Evolutionary conservation across 2,329 filamentous ascomycete genomes (phyloP).

Genomic region (Fusarium camptoceras): DNA sequence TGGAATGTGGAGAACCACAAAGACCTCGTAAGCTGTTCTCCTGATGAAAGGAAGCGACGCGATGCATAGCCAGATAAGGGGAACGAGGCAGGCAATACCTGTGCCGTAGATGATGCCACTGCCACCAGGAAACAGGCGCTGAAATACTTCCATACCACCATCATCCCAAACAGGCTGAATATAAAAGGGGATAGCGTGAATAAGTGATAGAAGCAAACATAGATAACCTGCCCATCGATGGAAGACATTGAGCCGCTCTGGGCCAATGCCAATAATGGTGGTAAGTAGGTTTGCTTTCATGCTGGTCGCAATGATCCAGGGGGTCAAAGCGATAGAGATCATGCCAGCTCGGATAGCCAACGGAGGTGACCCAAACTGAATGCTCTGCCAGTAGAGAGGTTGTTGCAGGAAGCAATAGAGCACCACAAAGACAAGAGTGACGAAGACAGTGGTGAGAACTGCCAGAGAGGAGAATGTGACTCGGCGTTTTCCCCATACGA

Average conservation of each 20-base stretch:
- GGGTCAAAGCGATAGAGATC: constrained; percentile 90
- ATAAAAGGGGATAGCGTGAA: constrained; percentile 92
- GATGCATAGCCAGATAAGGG: constrained; percentile 83
- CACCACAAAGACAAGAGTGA: constrained; percentile 77
- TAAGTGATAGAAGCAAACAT: constrained; percentile 82
- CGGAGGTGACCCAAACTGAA: constrained; percentile 87
- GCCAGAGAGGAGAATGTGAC: constrained; percentile 85
- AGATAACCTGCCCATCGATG: constrained; percentile 93
- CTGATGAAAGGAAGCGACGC: constrained; percentile 85
- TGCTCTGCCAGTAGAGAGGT: constrained; percentile 89
- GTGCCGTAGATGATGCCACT: constrained; percentile 84
- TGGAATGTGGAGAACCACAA: constrained; percentile 84
- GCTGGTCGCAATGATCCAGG: constrained; percentile 90
- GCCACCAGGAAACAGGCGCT: constrained; percentile 73
- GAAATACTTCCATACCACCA: constrained; percentile 76
- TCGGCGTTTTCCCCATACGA: constrained; percentile 74
- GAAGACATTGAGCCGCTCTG: constrained; percentile 90
- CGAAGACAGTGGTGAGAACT: constrained; percentile 74
- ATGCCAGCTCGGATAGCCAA: constrained; percentile 89
- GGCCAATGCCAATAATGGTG: constrained; percentile 87
- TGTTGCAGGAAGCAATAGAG: constrained; percentile 89
- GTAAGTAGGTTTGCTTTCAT: constrained; percentile 92
- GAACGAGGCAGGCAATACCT: constrained; percentile 83
- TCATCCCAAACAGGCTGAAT: constrained; percentile 88
- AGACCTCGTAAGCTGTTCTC: constrained; percentile 84